Percentiles rank a stretch among this genome's conserved stretches.
Conservation (phyloP, 2,329 filamentous ascomycete species). For the Colletotrichum tamarilloi region DNA sequence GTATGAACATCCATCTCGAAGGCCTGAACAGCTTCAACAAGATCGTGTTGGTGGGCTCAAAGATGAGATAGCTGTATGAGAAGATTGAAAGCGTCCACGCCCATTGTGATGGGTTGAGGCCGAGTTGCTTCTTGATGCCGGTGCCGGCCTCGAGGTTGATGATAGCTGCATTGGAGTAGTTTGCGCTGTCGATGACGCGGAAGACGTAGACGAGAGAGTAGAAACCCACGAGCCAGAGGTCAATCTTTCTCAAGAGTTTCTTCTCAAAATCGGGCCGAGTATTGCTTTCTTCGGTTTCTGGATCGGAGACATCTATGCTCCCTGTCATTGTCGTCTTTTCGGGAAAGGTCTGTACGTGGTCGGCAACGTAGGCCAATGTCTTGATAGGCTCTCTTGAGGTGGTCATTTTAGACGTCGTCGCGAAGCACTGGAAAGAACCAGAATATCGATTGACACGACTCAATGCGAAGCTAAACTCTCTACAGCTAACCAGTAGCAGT, state of each 20-base stretch:
- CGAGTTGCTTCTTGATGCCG: neutral
- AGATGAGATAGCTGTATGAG: neutral
- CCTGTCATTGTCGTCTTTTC: neutral
- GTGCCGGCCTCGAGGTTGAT: neutral
- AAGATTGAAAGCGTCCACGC: neutral
- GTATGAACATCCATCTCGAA: neutral
- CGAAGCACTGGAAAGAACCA: neutral
- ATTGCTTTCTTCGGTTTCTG: neutral
- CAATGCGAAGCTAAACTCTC: neutral
- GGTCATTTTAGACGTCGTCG: neutral
- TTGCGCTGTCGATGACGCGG: neutral
- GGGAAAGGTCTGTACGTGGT: neutral
- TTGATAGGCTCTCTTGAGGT: neutral
- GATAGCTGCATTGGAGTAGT: neutral
- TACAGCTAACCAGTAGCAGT: too few relatives aligned
- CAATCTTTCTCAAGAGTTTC: neutral
- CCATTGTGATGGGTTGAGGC: neutral
- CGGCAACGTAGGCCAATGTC: neutral
- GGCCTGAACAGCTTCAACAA: neutral
- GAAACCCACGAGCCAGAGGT: neutral
- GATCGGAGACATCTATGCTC: neutral
- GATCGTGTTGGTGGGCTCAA: neutral
- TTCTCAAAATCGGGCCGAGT: neutral
- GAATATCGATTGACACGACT: accelerated
- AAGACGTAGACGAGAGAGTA: neutral